A percentile compares a stretch with the other conserved stretches of the same genome.
Conservation (phyloP, 169 alveolate species). For the Plasmodium falciparum region DNA sequence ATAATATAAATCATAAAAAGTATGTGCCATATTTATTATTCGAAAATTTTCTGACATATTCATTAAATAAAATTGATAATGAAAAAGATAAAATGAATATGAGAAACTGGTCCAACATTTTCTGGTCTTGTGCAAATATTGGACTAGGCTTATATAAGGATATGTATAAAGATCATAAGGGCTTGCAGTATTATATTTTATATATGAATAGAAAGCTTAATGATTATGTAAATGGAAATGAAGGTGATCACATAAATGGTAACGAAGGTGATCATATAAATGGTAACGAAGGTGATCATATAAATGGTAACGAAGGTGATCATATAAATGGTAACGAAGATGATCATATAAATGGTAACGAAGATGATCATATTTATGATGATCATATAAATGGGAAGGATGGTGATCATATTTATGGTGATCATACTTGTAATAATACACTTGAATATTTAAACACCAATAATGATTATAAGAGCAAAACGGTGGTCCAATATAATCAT, state of each 20-base stretch:
- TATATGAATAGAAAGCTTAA: background rate
- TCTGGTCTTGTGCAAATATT: conserved; percentile 71
- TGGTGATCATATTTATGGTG: background rate
- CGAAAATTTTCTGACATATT: conserved; percentile 40
- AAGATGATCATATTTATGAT: no score
- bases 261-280: no score
- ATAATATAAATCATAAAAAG: conserved; percentile 29
- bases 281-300: no score
- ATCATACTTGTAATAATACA: background rate
- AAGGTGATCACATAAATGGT: background rate
- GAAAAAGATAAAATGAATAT: conserved; percentile 60
- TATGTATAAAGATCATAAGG: conserved; percentile 1
- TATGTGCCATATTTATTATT: conserved; percentile 33
- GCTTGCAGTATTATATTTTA: conserved; percentile 11
- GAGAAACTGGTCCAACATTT: conserved; percentile 57
- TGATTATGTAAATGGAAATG: background rate
- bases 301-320: background rate
- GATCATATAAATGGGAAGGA: no score
- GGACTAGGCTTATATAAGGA: conserved; percentile 61
- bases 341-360: no score
- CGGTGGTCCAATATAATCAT: background rate
- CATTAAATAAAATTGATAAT: conserved; percentile 34
- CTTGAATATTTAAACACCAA: no score
- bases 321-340: background rate
- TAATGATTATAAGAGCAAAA: no score